phyloP scores from a whole-genome alignment of 768 basidiomycete genomes.

The Leccinum disarticulatum region DNA sequence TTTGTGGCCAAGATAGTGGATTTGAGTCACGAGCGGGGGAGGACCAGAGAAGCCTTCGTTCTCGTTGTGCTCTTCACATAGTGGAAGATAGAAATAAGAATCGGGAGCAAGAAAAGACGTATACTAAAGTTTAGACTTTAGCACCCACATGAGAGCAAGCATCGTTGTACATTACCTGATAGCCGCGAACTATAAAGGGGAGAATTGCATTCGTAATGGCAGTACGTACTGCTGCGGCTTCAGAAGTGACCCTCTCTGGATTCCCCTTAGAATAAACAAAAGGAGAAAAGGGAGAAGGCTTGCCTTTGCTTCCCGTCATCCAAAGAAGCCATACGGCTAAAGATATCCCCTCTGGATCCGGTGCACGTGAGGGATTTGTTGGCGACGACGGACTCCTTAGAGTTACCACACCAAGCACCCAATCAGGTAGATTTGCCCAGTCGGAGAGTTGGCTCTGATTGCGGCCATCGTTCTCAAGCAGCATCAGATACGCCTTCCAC shows the following conservation, averaged over 20 bases:
- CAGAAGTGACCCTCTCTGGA: constrained; percentile 35
- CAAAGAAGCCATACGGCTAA: constrained; percentile 47
- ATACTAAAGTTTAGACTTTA: constrained; percentile 32
- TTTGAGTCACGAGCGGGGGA: constrained; percentile 31
- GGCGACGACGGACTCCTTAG: constrained; percentile 11
- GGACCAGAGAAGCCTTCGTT: constrained; percentile 32
- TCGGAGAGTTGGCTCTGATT: constrained; percentile 43
- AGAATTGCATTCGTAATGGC: constrained; percentile 34
- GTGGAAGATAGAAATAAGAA: constrained; percentile 41
- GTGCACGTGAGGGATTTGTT: constrained; percentile 18
- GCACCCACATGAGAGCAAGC: neutral
- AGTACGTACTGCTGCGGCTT: constrained; percentile 29
- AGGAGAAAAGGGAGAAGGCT: constrained; percentile 12
- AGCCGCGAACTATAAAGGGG: constrained; percentile 42
- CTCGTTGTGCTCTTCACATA: constrained; percentile 30
- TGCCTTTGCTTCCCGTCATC: constrained; percentile 44
- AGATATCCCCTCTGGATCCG: constrained; percentile 38
- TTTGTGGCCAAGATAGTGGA: no score
- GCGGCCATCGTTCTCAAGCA: constrained; percentile 50
- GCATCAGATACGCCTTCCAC: constrained; percentile 56
- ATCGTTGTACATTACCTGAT: constrained; percentile 33
- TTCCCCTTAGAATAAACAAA: constrained; percentile 13
- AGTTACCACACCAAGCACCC: constrained; percentile 20
- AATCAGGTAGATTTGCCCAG: constrained; percentile 40
- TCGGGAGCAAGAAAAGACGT: constrained; percentile 46